These are phyloP conservation scores for Diaporthe ampelina DNA, from an alignment of 2,329 filamentous ascomycete genomes.

Conservation along the genomic window DNA sequence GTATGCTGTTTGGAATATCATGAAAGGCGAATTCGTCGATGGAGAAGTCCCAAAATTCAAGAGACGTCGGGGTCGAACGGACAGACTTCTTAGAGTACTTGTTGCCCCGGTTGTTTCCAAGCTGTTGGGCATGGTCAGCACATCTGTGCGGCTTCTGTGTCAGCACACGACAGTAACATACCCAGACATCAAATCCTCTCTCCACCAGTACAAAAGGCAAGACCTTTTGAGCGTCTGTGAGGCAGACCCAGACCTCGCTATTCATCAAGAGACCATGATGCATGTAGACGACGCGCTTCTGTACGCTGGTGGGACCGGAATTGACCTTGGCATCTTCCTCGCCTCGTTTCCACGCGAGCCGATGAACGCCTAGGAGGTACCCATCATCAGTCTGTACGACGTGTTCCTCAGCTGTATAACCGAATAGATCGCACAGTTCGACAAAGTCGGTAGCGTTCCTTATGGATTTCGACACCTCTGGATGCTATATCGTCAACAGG, in stretches of 20 bases:
- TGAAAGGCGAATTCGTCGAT: constrained; percentile 99
- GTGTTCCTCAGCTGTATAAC: constrained; percentile 96
- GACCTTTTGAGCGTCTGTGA: constrained; percentile 87
- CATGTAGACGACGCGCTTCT: constrained; percentile 91
- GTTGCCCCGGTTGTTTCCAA: constrained; percentile 98
- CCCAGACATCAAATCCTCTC: constrained; percentile 95
- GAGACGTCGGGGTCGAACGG: constrained; percentile 78
- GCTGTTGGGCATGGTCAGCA: constrained; percentile 59
- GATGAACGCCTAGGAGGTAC: constrained; percentile 90
- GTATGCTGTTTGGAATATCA: constrained; percentile 95
- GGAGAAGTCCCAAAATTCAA: constrained; percentile 95
- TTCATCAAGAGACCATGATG: constrained; percentile 99
- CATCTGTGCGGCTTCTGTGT: constrained; percentile 43
- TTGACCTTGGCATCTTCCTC: constrained; percentile 88
- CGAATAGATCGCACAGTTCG: constrained; percentile 91
- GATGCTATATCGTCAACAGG: constrained; percentile 54
- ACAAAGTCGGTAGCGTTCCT: constrained; percentile 92
- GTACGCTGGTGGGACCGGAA: constrained; percentile 73
- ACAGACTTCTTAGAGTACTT: constrained; percentile 98
- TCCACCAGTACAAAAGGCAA: constrained; percentile 92
- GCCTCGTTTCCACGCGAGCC: constrained; percentile 85
- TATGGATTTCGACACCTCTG: constrained; percentile 80
- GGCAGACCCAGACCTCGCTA: constrained; percentile 96
- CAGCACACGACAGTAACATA: constrained; percentile 55
- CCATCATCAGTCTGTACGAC: constrained; percentile 95